Evolutionary conservation across 495 filamentous ascomycete species (phyloP).

Genomic region (Aspergillus bridgeri): DNA sequence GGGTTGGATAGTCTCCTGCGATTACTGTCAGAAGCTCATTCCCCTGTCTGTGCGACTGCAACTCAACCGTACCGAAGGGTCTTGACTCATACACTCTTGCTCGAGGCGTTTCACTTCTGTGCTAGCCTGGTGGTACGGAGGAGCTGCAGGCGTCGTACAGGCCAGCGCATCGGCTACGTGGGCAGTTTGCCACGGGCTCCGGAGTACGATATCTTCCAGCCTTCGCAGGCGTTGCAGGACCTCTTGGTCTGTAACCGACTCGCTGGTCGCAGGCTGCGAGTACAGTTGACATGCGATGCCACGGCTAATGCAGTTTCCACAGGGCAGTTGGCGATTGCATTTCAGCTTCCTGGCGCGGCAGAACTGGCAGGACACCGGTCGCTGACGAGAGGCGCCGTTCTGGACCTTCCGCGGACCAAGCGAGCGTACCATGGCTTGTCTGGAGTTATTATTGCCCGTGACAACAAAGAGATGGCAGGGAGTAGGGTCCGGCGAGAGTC

Average conservation of each 20-base stretch:
- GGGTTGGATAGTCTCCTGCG: not conserved
- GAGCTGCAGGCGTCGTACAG: not conserved
- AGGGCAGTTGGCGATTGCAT: conserved; percentile 41
- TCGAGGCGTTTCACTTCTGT: not conserved
- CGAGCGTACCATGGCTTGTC: not conserved
- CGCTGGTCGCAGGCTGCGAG: not conserved
- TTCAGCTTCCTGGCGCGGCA: conserved; percentile 47
- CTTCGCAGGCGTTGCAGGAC: not conserved
- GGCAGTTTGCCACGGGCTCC: not conserved
- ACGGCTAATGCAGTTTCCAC: conserved; percentile 39
- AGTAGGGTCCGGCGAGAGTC: not conserved
- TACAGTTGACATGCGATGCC: conserved; percentile 29
- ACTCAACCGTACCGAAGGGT: not conserved
- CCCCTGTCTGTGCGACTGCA: not conserved
- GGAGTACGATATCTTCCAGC: not conserved
- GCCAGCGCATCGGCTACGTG: not conserved
- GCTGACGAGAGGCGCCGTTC: conserved; percentile 15
- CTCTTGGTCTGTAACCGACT: not conserved
- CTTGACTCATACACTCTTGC: not conserved
- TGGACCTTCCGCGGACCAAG: not conserved
- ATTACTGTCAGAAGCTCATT: not conserved
- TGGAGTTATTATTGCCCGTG: too few relatives aligned
- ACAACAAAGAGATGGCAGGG: too few relatives aligned
- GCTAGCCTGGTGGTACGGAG: not conserved
- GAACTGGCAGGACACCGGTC: conserved; percentile 36